Conservation (phyloP, 179 eudicot species). For the Monotropa hypopitys region DNA sequence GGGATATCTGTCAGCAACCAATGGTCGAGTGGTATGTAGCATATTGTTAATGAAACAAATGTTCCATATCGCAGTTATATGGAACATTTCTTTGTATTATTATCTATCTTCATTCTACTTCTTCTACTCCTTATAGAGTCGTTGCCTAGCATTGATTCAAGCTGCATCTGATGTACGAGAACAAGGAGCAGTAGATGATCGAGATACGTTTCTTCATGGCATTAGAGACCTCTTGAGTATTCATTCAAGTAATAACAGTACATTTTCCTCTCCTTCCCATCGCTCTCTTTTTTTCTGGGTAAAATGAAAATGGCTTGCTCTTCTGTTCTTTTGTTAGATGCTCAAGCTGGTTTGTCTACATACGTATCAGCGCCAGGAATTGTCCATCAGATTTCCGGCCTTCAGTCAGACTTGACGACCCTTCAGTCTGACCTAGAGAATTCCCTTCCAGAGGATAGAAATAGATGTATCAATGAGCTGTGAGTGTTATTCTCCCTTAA, state of each 20-base stretch:
- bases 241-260: slow-evolving; percentile 63
- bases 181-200: slow-evolving; percentile 98
- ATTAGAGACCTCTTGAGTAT: slow-evolving; percentile 92
- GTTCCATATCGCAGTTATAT: too few relatives aligned
- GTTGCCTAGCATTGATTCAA: slow-evolving; percentile 65
- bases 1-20: slow-evolving; percentile 73
- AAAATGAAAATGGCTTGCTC: background rate
- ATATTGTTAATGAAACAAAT: too few relatives aligned
- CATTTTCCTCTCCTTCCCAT: background rate
- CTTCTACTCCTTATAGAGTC: slow-evolving; percentile 31
- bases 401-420: slow-evolving; percentile 65
- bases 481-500: slow-evolving; percentile 31
- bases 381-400: slow-evolving; percentile 81
- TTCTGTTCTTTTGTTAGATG: slow-evolving; percentile 37
- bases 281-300: background rate
- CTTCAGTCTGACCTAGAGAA: slow-evolving; percentile 87
- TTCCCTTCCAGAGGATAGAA: slow-evolving; percentile 80
- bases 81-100: background rate
- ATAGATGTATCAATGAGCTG: slow-evolving; percentile 91
- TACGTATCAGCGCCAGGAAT: slow-evolving; percentile 94
- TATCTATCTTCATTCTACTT: background rate
- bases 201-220: slow-evolving; percentile 90
- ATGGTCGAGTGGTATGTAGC: slow-evolving; percentile 80
- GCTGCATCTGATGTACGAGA: slow-evolving; percentile 87
- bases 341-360: slow-evolving; percentile 68